Percentiles rank a stretch among this genome's conserved stretches.
These are phyloP conservation scores for Triangularia setosa DNA, from an alignment of 2,329 filamentous ascomycete genomes.

Conservation along the genomic window DNA sequence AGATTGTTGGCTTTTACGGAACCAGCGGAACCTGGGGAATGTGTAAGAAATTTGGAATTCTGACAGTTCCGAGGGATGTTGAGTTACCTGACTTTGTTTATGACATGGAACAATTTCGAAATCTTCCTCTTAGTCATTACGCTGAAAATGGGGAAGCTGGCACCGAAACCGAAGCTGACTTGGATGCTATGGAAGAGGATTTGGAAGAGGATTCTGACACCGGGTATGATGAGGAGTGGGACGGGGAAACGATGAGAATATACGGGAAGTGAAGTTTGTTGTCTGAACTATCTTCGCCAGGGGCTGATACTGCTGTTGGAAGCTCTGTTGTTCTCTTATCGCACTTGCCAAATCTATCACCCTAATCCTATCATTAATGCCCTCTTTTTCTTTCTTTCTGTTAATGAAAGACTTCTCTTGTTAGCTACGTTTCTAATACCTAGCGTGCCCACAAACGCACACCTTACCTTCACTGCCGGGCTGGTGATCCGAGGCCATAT, in stretches of 20 bases:
- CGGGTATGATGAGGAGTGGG: slow-evolving; percentile 4
- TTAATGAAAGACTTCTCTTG: too few relatives aligned
- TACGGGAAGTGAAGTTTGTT: background rate
- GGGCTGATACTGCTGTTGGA: too few relatives aligned
- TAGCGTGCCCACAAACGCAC: too few relatives aligned
- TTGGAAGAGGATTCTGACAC: background rate
- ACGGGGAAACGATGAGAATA: background rate
- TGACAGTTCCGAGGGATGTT: slow-evolving; percentile 39
- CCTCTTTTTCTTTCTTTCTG: too few relatives aligned
- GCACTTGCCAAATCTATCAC: too few relatives aligned
- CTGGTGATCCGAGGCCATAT: background rate
- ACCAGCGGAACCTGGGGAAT: slow-evolving; percentile 29
- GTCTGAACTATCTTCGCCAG: background rate
- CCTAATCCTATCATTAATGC: too few relatives aligned
- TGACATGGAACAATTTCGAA: slow-evolving; percentile 40
- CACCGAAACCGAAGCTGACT: background rate
- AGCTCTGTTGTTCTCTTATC: too few relatives aligned
- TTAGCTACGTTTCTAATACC: too few relatives aligned
- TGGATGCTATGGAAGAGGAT: background rate
- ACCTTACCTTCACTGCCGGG: background rate
- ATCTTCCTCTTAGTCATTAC: slow-evolving; percentile 21
- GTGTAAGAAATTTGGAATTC: slow-evolving; percentile 40
- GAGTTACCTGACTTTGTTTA: slow-evolving; percentile 39
- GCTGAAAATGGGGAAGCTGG: background rate
- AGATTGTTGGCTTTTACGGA: slow-evolving; percentile 46